Evolutionary conservation across 1,284 basidiomycete genomes (phyloP), one percentile per base, ranked within the genome.

Genomic region (Rhodotorula sp.): DNA sequence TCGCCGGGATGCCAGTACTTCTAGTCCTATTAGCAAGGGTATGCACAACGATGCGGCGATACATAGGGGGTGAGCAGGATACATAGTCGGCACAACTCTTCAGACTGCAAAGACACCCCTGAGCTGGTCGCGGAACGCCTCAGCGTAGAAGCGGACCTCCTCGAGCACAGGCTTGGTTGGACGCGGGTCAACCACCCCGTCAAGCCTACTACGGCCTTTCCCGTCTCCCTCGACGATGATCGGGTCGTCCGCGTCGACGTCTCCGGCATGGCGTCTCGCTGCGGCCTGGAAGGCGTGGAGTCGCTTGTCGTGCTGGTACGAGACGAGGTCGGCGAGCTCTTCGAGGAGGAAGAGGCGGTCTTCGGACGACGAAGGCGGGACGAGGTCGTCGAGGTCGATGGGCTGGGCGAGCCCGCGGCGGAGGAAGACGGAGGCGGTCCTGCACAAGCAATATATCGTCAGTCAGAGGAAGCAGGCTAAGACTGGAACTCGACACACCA

Each of bases 181-280:
- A 30, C 52, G 48, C 22, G 39, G 36, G 9, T 74, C 73, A 29
- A 56, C 11, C 7, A 64, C 34, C 4, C 70, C 64, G 47, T 72
- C 70, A 36, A 69, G 48, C 30, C 57, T 24, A 19, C 57, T 63
- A 36, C 64, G 61, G 10, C 73, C 71, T 47, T 61, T 39, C 30
- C 74, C 74, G 49, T 76, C 72, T 27, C 76, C 76, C 44, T 76
- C 73, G 49, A 76, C 72, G 32, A 73, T 62, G 32, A 77, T 64
- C 19, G 76, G 74, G 34, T 76, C 69, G 52, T 77, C 76, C 36
- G 74, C 76, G 29, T 65, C 71, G 32, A 61, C 62, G 39, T 66
- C 67, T 29, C 60, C 67, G 10, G 64, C 72, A 52, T 51, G 67
- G 19, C 62, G 64, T 22, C 59, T 62, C 53, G 64, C 71, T n/a